Conservation (phyloP, 768 basidiomycete species). For the Ephemerocybe angulata region DNA sequence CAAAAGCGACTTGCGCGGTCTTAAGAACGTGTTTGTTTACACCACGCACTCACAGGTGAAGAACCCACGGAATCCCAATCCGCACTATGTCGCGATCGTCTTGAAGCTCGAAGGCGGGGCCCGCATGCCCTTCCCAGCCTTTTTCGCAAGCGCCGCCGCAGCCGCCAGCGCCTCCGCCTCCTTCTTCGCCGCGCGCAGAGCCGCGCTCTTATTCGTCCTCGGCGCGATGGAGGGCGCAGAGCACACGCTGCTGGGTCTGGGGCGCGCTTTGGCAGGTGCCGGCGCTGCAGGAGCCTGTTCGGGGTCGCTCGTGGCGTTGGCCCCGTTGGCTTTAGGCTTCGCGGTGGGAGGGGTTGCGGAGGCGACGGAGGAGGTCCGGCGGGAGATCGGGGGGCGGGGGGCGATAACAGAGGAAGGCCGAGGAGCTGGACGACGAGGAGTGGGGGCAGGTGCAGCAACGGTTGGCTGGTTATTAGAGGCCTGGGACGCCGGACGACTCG, state of each 20-base stretch:
- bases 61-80: background rate
- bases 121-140: slow-evolving; percentile 27
- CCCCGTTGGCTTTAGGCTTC: slow-evolving; percentile 7
- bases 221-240: slow-evolving; percentile 62
- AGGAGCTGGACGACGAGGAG: slow-evolving; percentile 1
- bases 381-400: background rate
- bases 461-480: background rate
- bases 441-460: background rate
- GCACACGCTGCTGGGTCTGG: slow-evolving; percentile 55
- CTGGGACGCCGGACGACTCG: background rate
- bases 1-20: background rate
- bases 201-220: slow-evolving; percentile 70
- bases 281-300: slow-evolving; percentile 10
- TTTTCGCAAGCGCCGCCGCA: slow-evolving; percentile 40
- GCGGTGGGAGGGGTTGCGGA: slow-evolving; percentile 1
- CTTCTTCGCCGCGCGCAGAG: slow-evolving; percentile 66
- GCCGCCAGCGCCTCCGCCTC: slow-evolving; percentile 47
- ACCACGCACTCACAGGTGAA: background rate
- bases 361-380: background rate
- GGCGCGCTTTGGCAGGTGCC: slow-evolving; percentile 31
- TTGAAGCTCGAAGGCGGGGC: slow-evolving; percentile 41
- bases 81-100: slow-evolving; percentile 21
- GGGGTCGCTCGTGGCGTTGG: slow-evolving; percentile 2
- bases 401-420: slow-evolving; percentile 1
- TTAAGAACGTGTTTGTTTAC: too few species aligned